A percentile compares a stretch with the other conserved stretches of the same genome.
Evolutionary conservation across 2,329 filamentous ascomycete genomes (phyloP).

Genomic region (Lecanosticta acicola): DNA sequence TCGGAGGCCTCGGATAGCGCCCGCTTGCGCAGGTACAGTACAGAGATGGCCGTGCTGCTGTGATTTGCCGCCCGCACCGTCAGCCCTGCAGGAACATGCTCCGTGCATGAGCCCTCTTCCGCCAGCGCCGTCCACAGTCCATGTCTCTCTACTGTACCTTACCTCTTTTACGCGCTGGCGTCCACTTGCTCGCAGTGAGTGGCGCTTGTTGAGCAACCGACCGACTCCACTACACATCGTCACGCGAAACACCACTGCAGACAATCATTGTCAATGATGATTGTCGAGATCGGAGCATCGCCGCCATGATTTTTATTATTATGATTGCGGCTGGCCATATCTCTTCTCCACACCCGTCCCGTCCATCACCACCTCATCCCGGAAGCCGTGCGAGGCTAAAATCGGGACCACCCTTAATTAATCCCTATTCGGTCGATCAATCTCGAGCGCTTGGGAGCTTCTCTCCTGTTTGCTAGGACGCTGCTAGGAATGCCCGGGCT

Average conservation of each 20-base stretch:
- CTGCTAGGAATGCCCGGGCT: constrained; percentile 17
- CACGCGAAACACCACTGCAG: background rate
- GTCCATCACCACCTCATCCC: background rate
- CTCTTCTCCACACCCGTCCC: background rate
- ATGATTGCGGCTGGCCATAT: too few relatives aligned
- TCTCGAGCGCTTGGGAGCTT: background rate
- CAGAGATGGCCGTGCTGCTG: background rate
- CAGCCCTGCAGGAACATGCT: constrained; percentile 16
- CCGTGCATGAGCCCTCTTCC: background rate
- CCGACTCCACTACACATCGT: background rate
- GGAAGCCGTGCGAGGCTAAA: background rate
- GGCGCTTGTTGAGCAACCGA: background rate
- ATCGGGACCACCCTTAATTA: background rate
- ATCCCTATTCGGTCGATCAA: constrained; percentile 18
- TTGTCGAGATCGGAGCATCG: too few relatives aligned
- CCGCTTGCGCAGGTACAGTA: constrained; percentile 12
- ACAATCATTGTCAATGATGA: background rate
- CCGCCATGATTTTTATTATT: too few relatives aligned
- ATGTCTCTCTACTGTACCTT: background rate
- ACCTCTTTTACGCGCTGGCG: background rate
- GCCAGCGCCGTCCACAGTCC: background rate
- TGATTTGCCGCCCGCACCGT: constrained; percentile 4
- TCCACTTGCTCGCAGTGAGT: background rate
- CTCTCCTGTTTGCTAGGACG: constrained; percentile 19
- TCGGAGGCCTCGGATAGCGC: too few relatives aligned